Percentiles rank a stretch among this genome's conserved stretches.
These are phyloP conservation scores for Ogataea nitratoaversa DNA, from an alignment of 805 yeast genomes.

Conservation along the genomic window DNA sequence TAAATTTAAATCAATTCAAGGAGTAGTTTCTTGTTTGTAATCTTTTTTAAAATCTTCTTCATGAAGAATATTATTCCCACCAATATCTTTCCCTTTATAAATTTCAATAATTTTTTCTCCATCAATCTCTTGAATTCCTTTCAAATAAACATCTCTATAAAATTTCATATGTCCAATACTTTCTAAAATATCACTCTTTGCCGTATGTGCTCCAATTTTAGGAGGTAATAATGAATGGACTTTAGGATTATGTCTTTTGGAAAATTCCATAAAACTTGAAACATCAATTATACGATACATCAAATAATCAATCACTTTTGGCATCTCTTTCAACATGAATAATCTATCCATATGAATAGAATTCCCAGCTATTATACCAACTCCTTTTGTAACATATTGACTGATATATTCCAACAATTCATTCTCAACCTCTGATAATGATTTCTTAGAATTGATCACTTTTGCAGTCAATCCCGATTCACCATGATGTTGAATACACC, in stretches of 20 bases:
- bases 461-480: slow-evolving; percentile 70
- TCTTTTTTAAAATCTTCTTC: neutral
- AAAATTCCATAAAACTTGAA: slow-evolving; percentile 77
- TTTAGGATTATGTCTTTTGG: slow-evolving; percentile 68
- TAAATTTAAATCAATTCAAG: too few species aligned
- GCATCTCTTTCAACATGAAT: slow-evolving; percentile 82
- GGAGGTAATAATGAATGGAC: slow-evolving; percentile 54
- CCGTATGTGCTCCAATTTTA: slow-evolving; percentile 77
- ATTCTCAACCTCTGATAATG: slow-evolving; percentile 55
- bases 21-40: neutral
- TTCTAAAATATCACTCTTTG: slow-evolving; percentile 82
- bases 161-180: slow-evolving; percentile 80
- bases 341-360: slow-evolving; percentile 87
- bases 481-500: slow-evolving; percentile 86
- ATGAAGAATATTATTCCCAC: neutral
- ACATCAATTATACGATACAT: slow-evolving; percentile 87
- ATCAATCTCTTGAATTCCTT: slow-evolving; percentile 16
- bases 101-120: neutral
- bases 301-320: slow-evolving; percentile 55
- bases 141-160: slow-evolving; percentile 65
- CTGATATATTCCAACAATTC: slow-evolving; percentile 63
- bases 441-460: slow-evolving; percentile 52
- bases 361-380: slow-evolving; percentile 85
- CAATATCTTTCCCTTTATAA: slow-evolving; percentile 1
- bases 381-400: slow-evolving; percentile 46